Evolutionary conservation across 805 yeast genomes (phyloP), one percentile per base, ranked within the genome.

Genomic region (Ogataea sp.): DNA sequence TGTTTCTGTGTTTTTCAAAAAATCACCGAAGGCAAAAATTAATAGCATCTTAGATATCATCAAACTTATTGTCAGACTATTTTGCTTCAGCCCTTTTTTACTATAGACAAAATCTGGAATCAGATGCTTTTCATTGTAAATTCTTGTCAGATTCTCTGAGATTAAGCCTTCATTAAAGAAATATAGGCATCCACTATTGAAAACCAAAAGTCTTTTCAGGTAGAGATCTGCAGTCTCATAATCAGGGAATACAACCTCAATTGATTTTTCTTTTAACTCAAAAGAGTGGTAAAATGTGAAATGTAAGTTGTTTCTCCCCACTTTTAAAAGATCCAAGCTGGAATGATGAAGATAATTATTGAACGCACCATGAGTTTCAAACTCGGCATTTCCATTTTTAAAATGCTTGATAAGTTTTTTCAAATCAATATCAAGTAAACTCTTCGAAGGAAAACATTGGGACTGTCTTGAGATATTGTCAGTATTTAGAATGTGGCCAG

Each of bases 111-210:
- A 29, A 3, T 30, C 23, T 10, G 41, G 42, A 45, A 43, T 16
- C 6, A 7, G 5, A 16, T 6, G 13, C 14, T 29, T 63, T 59
- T 39, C 34, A 14, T 75, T 69, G 54, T 80, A 81, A 10, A 80
- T 61, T 43, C 74, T 66, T 61, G 71, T 70, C 39, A 81, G 52
- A 44, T 73, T 75, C 44, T 70, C 68, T 48, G 78, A 78, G 17
- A 78, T 80, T 16, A 78, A 50, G 2, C 87, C 87, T 53, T 80
- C 87, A 48, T 80, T 80, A 61, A 80, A 80, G 50, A 80, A 80
- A 59, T 80, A 80, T 51, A 80, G 79, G 47, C 87, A 80, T 1
- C 83, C 85, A 53, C 78, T 85, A 46, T 79, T 79, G 53, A 78
- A 79, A 41, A 75, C 75, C 41, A 80, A 70, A 46, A 80, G 79